phyloP scores from a whole-genome alignment of 2,329 filamentous ascomycete genomes.

The Knufia fluminis region DNA sequence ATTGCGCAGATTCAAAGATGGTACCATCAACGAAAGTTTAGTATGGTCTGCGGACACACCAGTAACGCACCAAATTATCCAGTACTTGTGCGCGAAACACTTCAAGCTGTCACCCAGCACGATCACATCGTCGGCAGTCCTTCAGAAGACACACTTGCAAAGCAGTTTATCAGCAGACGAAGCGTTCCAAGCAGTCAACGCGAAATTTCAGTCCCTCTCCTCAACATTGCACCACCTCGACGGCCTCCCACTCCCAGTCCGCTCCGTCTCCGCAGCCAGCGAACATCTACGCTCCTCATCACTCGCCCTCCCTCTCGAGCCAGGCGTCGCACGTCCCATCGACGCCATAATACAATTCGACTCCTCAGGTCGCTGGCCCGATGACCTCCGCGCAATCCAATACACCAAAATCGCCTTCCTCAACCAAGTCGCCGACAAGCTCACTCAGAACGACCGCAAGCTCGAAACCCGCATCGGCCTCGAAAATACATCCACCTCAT shows the following conservation, averaged over 20 bases:
- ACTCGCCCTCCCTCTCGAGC: conserved; percentile 25
- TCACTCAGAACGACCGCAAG: conserved; percentile 53
- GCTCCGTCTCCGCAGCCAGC: conserved; percentile 66
- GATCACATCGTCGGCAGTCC: conserved; percentile 42
- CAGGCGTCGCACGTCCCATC: conserved; percentile 44
- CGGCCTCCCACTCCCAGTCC: conserved; percentile 76
- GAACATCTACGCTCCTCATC: conserved; percentile 65
- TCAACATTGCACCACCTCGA: conserved; percentile 65
- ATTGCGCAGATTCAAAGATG: conserved; percentile 87
- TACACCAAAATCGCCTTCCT: conserved; percentile 87
- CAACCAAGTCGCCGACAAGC: conserved; percentile 60
- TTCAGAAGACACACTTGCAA: conserved; percentile 26
- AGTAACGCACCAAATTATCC: conserved; percentile 70
- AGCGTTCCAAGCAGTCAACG: conserved; percentile 20
- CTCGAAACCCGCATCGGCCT: conserved; percentile 65
- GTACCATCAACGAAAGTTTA: conserved; percentile 83
- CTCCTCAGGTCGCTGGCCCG: conserved; percentile 85
- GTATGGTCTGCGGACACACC: conserved; percentile 63
- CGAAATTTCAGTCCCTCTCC: conserved; percentile 55
- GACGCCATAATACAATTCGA: conserved; percentile 86
- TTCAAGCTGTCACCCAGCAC: conserved; percentile 51
- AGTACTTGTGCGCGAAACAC: conserved; percentile 61
- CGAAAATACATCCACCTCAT: conserved; percentile 52
- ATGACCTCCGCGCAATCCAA: conserved; percentile 83
- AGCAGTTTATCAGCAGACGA: conserved; percentile 12